These are phyloP conservation scores for Fusarium hostae DNA, from an alignment of 2,329 filamentous ascomycete genomes.

Conservation along the genomic window DNA sequence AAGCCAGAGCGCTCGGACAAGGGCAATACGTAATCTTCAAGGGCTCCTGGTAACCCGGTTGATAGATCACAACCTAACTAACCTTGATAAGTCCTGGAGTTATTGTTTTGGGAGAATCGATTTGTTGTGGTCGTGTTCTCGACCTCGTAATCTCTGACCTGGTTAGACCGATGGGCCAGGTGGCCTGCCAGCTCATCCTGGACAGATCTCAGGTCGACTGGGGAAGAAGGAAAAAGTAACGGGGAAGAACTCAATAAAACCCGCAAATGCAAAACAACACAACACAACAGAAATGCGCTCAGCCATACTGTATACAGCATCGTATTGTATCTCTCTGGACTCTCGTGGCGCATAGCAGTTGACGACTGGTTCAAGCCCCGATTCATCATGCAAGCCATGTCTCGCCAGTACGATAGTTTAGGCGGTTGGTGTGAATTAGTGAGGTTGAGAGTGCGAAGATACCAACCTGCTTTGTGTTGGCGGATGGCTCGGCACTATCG, in stretches of 20 bases:
- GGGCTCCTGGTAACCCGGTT: constrained; percentile 1
- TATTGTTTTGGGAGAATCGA: constrained; percentile 18
- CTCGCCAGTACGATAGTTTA: constrained; percentile 28
- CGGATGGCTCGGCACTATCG: constrained; percentile 30
- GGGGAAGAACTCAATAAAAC: constrained; percentile 6
- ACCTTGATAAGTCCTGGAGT: neutral
- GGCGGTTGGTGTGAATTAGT: constrained; percentile 2
- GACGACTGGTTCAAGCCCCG: constrained; percentile 26
- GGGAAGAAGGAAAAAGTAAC: constrained; percentile 13
- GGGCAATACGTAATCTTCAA: constrained; percentile 37
- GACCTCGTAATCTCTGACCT: constrained; percentile 31
- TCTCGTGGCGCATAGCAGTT: constrained; percentile 33
- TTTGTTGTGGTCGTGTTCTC: constrained; percentile 32
- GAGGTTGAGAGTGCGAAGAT: neutral
- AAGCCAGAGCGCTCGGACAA: constrained; percentile 17
- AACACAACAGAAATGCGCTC: neutral
- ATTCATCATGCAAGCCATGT: constrained; percentile 43
- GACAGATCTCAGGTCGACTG: constrained; percentile 40
- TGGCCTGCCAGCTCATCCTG: constrained; percentile 24
- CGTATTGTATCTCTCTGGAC: constrained; percentile 3
- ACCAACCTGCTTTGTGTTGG: constrained; percentile 16
- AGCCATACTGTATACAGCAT: constrained; percentile 22
- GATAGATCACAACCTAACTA: constrained; percentile 23
- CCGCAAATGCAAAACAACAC: constrained; percentile 12
- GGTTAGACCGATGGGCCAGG: constrained; percentile 18